Percentiles rank a stretch among this genome's conserved stretches.
phyloP scores from a whole-genome alignment of 2,329 filamentous ascomycete genomes.

The Leptodontidium sp. region DNA sequence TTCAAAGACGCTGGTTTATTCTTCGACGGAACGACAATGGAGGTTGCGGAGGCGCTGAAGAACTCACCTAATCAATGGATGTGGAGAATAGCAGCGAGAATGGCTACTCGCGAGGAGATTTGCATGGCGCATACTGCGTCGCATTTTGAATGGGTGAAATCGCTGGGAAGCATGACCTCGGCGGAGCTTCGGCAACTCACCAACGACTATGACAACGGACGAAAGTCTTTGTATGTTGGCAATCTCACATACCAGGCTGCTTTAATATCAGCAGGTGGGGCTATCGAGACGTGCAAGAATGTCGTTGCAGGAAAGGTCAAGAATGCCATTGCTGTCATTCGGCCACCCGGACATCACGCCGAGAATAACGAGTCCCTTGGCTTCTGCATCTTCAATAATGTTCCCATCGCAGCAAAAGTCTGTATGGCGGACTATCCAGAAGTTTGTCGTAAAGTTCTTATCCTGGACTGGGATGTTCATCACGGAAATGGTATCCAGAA shows the following conservation, averaged over 20 bases:
- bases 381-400: constrained; percentile 98
- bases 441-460: constrained; percentile 84
- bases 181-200: constrained; percentile 75
- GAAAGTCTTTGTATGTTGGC: constrained; percentile 85
- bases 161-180: constrained; percentile 60
- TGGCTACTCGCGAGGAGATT: constrained; percentile 82
- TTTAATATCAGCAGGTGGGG: constrained; percentile 85
- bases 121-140: constrained; percentile 78
- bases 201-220: constrained; percentile 64
- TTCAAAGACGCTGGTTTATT: constrained; percentile 85
- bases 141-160: constrained; percentile 82
- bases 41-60: constrained; percentile 60
- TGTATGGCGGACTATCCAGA: constrained; percentile 85
- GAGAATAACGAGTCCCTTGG: constrained; percentile 88
- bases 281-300: constrained; percentile 95
- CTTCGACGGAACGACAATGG: constrained; percentile 64
- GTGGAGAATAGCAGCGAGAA: constrained; percentile 80
- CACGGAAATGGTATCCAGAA: constrained; percentile 94
- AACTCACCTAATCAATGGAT: constrained; percentile 67
- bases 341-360: constrained; percentile 94
- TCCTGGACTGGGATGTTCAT: constrained; percentile 89
- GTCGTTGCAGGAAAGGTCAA: constrained; percentile 85
- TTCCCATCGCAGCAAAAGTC: constrained; percentile 88
- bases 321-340: constrained; percentile 94
- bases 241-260: constrained; percentile 83